Base-by-base conservation (phyloP, 2,329 filamentous ascomycete species). In the Neonectria punicea region DNA sequence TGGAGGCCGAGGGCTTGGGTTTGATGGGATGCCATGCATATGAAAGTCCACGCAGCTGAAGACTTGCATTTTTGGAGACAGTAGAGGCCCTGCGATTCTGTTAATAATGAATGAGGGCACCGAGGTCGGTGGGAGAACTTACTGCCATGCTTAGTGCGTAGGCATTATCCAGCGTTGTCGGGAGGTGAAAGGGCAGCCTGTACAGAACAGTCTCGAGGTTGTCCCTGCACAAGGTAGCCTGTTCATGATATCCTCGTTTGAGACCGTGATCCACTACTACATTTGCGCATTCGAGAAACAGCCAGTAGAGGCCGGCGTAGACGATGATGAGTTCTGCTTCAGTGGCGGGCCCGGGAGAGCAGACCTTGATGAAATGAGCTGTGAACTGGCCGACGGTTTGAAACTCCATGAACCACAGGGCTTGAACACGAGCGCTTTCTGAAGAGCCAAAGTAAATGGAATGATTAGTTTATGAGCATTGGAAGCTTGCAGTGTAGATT, bases 191-290 rank as follows among this genome's bases (percentile, higher is more conserved):
- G 0, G 56, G 65, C 0, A 75, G 65, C 6, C 56, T 68, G 3
- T 68, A 63, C 2, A 75, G 65, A 6, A 70, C 53, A 1, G 70
- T 73, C 30, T 74, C 72, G 8, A 73, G 69, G 6, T 72, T 74
- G 0, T 62, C 66, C 3, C 66, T 60, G 43, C 69, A 73, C 14
- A 66, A 2, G 6, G 58, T 41, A 8, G 70, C 64, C 8, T 73
- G 67, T 7, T 58, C 54, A 2, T 54, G 28, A 20, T 58, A 70
- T n/a, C 73, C 55, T 1, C 54, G 30, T 46, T 65, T 69, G n/a
- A 28, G 53, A 0, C 16, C 32, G 6, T 63, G 41, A 14, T 71
- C 54, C 2, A 30, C 7, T 5, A 63, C 54, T 2, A 53, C 59
- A 25, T 61, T 69, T 3, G 59, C 57, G 53, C 68, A 72, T 36